Conservation (phyloP, 179 eudicot genomes). For the Camellia oleifera region DNA sequence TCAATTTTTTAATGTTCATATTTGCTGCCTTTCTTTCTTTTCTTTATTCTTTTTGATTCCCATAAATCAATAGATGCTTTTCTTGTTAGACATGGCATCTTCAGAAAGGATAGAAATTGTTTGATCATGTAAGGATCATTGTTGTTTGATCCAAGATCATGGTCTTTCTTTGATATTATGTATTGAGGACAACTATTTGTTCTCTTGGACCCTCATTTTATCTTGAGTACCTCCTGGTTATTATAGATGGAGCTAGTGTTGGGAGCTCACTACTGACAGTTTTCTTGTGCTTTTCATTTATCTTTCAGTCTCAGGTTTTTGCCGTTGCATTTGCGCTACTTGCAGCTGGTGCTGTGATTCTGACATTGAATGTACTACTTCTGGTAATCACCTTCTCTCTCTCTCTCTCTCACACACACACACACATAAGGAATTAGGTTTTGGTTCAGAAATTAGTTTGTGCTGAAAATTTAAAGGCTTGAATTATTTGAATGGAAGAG, state of each 20-base stretch:
- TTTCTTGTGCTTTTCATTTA: not conserved
- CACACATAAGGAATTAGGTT: not conserved
- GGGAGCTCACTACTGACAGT: not conserved
- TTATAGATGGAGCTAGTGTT: not conserved
- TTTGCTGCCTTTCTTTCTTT: not conserved
- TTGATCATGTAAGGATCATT: not conserved
- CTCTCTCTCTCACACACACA: not conserved
- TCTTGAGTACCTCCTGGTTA: not conserved
- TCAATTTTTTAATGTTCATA: too few relatives aligned
- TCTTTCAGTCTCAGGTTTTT: conserved; percentile 85
- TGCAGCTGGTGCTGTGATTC: conserved; percentile 93
- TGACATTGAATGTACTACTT: conserved; percentile 85
- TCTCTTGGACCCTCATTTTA: not conserved
- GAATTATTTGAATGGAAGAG: not conserved
- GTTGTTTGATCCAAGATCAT: not conserved
- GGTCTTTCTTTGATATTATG: not conserved
- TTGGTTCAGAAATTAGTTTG: not conserved
- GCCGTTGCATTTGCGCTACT: conserved; percentile 97
- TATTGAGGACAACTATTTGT: not conserved
- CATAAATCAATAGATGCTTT: not conserved
- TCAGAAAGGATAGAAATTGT: not conserved
- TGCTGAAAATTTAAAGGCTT: not conserved
- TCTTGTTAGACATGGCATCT: not conserved
- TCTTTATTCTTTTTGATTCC: not conserved
- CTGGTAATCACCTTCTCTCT: conserved; percentile 52